A percentile compares a stretch with the other conserved stretches of the same genome.
Conservation (phyloP, 495 filamentous ascomycete species). For the Neurospora sp. region DNA sequence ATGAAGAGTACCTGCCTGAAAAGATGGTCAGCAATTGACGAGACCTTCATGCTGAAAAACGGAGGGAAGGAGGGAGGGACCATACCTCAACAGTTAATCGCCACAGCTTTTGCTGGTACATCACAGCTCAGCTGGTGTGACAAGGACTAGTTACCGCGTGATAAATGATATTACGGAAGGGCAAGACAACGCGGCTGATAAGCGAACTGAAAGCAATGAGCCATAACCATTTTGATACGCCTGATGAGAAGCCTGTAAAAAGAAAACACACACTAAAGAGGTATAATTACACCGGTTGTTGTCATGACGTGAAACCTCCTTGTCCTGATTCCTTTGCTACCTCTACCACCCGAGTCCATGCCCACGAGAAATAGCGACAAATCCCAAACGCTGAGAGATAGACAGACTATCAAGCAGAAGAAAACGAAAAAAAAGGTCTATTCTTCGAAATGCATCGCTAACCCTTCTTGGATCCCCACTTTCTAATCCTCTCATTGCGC, state of each 20-base stretch:
- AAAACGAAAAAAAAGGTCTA: not conserved
- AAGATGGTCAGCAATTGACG: not conserved
- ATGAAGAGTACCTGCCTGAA: not conserved
- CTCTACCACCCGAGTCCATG: not conserved
- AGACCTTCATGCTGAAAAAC: not conserved
- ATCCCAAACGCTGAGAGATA: not conserved
- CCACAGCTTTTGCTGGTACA: not conserved
- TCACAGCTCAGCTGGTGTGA: too few species aligned
- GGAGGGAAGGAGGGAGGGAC: not conserved
- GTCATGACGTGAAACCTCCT: not conserved
- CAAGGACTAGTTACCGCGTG: not conserved
- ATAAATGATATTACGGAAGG: not conserved
- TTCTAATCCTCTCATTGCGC: not conserved
- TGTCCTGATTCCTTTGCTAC: not conserved
- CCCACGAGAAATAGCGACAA: not conserved
- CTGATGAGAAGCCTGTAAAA: not conserved
- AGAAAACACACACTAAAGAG: not conserved
- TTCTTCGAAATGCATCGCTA: not conserved
- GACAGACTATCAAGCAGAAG: not conserved
- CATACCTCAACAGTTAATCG: not conserved
- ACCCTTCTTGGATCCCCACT: not conserved
- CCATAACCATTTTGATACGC: not conserved
- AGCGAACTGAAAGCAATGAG: not conserved
- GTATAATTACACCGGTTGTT: not conserved
- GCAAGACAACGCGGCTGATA: not conserved